These are phyloP conservation scores for Lyophyllum shimeji DNA, from an alignment of 768 basidiomycete species.

Conservation along the genomic window DNA sequence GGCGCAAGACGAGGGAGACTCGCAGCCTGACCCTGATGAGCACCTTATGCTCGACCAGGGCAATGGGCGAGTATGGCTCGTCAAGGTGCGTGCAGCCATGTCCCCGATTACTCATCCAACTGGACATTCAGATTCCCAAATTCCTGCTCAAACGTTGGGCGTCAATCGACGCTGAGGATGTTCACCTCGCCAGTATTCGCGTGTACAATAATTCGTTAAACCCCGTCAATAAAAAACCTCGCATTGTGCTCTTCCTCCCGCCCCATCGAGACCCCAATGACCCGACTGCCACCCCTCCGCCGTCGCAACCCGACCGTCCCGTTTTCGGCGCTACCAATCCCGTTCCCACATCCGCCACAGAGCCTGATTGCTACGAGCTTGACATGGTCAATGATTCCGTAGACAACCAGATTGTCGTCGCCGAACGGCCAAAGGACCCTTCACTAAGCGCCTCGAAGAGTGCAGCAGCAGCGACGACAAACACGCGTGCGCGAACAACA, in stretches of 20 bases:
- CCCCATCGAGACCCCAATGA: slow-evolving; percentile 48
- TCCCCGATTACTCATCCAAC: neutral
- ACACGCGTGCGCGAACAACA: slow-evolving; percentile 69
- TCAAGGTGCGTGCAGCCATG: slow-evolving; percentile 59
- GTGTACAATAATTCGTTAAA: slow-evolving; percentile 60
- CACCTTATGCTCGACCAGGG: slow-evolving; percentile 76
- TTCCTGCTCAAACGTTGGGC: slow-evolving; percentile 87
- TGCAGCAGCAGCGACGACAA: slow-evolving; percentile 41
- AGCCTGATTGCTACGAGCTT: slow-evolving; percentile 79
- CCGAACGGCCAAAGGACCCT: slow-evolving; percentile 73
- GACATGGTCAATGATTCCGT: slow-evolving; percentile 85
- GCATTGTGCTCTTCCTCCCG: slow-evolving; percentile 68
- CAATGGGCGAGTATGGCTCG: slow-evolving; percentile 78
- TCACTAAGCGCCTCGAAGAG: slow-evolving; percentile 34
- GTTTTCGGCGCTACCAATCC: slow-evolving; percentile 33
- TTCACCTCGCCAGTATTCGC: slow-evolving; percentile 82
- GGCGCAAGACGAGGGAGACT: slow-evolving; percentile 44
- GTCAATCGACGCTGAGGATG: slow-evolving; percentile 67
- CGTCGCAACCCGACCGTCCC: slow-evolving; percentile 32
- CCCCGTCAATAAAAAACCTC: slow-evolving; percentile 47
- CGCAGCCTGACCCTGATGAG: slow-evolving; percentile 79
- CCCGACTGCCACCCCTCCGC: slow-evolving; percentile 9
- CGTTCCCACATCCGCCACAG: slow-evolving; percentile 31
- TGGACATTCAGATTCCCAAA: slow-evolving; percentile 66
- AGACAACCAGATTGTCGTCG: slow-evolving; percentile 84